Evolutionary conservation across 2,329 filamentous ascomycete genomes (phyloP).

Genomic region (Albifimbria verrucaria): DNA sequence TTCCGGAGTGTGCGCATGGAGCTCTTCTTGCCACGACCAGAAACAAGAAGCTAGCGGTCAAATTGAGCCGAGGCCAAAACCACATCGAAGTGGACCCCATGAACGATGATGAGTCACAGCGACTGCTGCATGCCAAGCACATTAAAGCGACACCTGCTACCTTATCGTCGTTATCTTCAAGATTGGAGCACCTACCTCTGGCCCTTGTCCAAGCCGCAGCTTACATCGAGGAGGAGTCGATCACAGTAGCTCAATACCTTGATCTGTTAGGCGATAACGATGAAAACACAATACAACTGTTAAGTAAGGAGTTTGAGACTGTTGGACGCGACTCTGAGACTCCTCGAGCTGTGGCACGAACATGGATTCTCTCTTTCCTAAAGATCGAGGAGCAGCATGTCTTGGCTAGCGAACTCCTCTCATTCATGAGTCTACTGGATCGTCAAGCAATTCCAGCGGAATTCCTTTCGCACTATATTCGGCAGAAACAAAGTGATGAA

Average conservation of each 20-base stretch:
- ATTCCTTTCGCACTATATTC: conserved; percentile 15
- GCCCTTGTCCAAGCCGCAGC: conserved; percentile 30
- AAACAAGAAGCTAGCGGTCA: conserved; percentile 25
- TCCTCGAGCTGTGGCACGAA: conserved; percentile 29
- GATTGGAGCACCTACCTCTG: conserved; percentile 27
- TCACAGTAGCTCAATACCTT: conserved; percentile 22
- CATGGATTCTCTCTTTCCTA: conserved; percentile 30
- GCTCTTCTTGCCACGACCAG: conserved; percentile 29
- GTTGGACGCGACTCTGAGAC: conserved; percentile 22
- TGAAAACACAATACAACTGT: conserved; percentile 15
- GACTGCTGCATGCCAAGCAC: conserved; percentile 18
- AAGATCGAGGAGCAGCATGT: conserved; percentile 23
- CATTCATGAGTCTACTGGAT: conserved; percentile 28
- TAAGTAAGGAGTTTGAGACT: conserved; percentile 26
- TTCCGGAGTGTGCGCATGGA: conserved; percentile 28
- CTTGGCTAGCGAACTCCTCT: conserved; percentile 25
- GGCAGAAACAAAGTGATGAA: neutral
- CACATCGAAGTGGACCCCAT: conserved; percentile 23
- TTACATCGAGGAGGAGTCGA: conserved; percentile 26
- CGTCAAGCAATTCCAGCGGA: conserved; percentile 22
- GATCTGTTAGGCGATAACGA: conserved; percentile 21
- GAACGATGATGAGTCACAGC: conserved; percentile 18
- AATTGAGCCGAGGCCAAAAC: conserved; percentile 9
- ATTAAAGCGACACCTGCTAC: conserved; percentile 2
- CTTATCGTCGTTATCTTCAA: conserved; percentile 15